A percentile compares a stretch with the other conserved stretches of the same genome.
Evolutionary conservation across 148 eudicot genomes (phyloP).

Genomic region (Arbutus unedo): DNA sequence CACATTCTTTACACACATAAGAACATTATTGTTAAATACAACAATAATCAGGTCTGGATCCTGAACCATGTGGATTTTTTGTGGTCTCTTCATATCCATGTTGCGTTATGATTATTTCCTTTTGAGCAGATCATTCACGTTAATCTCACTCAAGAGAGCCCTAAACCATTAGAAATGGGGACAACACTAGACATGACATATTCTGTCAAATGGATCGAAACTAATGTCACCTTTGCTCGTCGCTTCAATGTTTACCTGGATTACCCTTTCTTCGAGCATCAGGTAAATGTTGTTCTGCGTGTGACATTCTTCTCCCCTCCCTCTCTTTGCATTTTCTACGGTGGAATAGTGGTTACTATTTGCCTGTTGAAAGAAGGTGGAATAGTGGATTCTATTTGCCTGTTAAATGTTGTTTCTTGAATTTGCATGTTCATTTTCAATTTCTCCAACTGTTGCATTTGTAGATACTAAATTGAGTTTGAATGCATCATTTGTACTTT

Average conservation of each 20-base stretch:
- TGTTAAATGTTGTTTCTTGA: background rate
- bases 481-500: background rate
- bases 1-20: slow-evolving; percentile 75
- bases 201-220: slow-evolving; percentile 75
- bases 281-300: slow-evolving; percentile 40
- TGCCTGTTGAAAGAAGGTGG: background rate
- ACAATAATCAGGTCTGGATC: slow-evolving; percentile 67
- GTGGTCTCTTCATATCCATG: background rate
- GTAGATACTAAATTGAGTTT: background rate
- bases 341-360: background rate
- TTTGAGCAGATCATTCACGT: slow-evolving; percentile 86
- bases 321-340: background rate
- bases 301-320: background rate
- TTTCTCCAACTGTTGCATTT: background rate
- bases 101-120: background rate
- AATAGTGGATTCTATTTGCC: background rate
- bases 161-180: slow-evolving; percentile 81
- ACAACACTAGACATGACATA: slow-evolving; percentile 79
- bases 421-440: background rate
- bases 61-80: background rate
- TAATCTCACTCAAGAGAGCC: slow-evolving; percentile 80
- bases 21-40: slow-evolving; percentile 59
- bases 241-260: slow-evolving; percentile 98
- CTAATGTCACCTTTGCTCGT: slow-evolving; percentile 70
- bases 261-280: slow-evolving; percentile 98